Evolutionary conservation across 345 rosid genomes (phyloP), one percentile per base, ranked within the genome.

Genomic region (Hibiscus mutabilis): DNA sequence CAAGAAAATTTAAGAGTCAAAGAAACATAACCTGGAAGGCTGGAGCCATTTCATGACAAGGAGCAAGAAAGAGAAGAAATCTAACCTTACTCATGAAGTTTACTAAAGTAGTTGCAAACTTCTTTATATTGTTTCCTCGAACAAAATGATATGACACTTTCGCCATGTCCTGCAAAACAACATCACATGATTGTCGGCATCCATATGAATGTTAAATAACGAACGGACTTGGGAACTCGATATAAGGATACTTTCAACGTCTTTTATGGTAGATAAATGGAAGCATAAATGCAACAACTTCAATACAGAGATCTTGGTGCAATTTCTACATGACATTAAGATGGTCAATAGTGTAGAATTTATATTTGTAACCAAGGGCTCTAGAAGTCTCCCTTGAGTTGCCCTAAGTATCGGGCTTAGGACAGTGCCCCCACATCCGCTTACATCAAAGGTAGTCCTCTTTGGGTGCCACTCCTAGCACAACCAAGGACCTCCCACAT

Each of bases 101-200:
- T 71, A 90, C 78, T 73, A 94, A 76, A 74, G 85, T 86, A 52
- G 89, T 83, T 3, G 97, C 95, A 68, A 94, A 90, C 82, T 86
- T 87, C 80, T 80, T 74, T 9, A 84, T 88, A 74, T 86, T 74
- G 69, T 90, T 81, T 71, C 96, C 97, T 85, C 92, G 85, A 60
- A 94, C 93, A 86, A 87, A 94, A 86, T 94, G 97, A 78, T 79
- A 79, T 42, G 96, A 85, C 64, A 94, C 86, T 74, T 81, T 82
- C 58, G 88, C 82, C 96, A 92, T 94, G 80, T 94, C 99, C 97
- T 94, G 93, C 78, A 74, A 66, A 44, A 61, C 10, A 79, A 31
- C 25, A 60, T 14, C 14, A 60, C 9, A 56, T 67, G 59, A 71
- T 12, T 37, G 19, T 44, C 51, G 35, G 49, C 37, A 22, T 12